Evolutionary conservation across 1,139 yeast species (phyloP).

Genomic region (Debaryomyces udenii): DNA sequence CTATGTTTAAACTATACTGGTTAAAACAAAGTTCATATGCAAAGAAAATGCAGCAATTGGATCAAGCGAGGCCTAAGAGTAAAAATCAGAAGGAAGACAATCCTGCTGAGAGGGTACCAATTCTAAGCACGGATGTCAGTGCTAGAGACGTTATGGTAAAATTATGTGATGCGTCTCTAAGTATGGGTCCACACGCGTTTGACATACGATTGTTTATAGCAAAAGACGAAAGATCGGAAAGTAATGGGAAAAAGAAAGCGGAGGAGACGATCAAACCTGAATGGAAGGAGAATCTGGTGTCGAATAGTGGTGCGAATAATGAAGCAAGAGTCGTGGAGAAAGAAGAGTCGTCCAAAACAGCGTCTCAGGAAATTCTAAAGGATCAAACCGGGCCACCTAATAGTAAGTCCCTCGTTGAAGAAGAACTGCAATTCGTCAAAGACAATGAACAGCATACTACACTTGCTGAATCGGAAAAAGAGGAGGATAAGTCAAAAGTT

Average conservation of each 20-base stretch:
- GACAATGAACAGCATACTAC: too few relatives aligned
- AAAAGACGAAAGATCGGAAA: conserved; percentile 65
- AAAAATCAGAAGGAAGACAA: conserved; percentile 29
- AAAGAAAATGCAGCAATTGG: conserved; percentile 34
- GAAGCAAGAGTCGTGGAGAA: conserved; percentile 18
- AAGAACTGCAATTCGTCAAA: too few relatives aligned
- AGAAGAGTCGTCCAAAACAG: neutral
- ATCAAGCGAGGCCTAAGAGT: conserved; percentile 35
- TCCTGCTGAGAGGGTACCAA: conserved; percentile 38
- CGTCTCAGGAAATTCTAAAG: neutral
- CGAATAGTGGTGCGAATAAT: too few relatives aligned
- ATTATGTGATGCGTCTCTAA: conserved; percentile 72
- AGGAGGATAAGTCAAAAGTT: too few relatives aligned
- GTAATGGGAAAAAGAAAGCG: conserved; percentile 34
- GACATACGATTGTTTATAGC: conserved; percentile 78
- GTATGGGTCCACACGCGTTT: conserved; percentile 82
- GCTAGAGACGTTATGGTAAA: conserved; percentile 89
- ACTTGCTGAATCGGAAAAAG: too few relatives aligned
- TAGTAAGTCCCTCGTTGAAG: too few relatives aligned
- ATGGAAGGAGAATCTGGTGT: too few relatives aligned
- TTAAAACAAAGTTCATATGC: conserved; percentile 58
- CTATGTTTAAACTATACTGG: conserved; percentile 84
- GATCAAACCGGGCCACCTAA: too few relatives aligned
- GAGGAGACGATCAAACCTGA: too few relatives aligned
- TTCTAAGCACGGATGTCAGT: conserved; percentile 50